Conservation (phyloP, 805 yeast genomes). For the Pichia californica region DNA sequence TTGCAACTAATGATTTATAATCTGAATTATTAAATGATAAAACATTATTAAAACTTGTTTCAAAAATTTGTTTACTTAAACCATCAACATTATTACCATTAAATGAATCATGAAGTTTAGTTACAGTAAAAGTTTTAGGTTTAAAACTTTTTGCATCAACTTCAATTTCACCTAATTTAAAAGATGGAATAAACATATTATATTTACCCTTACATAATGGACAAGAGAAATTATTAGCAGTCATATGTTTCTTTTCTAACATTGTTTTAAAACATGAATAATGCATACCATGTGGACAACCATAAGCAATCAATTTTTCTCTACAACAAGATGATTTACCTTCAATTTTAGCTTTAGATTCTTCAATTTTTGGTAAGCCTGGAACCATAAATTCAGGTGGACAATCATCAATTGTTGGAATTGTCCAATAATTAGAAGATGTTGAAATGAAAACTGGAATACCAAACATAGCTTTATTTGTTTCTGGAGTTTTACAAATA, state of each 20-base stretch:
- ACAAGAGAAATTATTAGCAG: conserved; percentile 31
- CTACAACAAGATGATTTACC: conserved; percentile 13
- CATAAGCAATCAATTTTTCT: conserved; percentile 31
- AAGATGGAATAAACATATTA: conserved; percentile 41
- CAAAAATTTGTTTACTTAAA: conserved; percentile 25
- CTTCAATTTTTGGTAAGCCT: conserved; percentile 6
- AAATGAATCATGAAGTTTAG: background rate
- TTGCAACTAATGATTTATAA: conserved; percentile 18
- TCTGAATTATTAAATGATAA: conserved; percentile 14
- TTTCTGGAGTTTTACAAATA: conserved; percentile 50
- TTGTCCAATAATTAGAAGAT: conserved; percentile 44
- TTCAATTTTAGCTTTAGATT: conserved; percentile 5
- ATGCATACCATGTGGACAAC: conserved; percentile 53
- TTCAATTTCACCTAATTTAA: conserved; percentile 23
- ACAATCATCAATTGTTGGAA: conserved; percentile 32
- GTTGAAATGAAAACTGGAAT: conserved; percentile 45
- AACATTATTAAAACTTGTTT: no score
- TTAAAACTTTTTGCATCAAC: conserved; percentile 16
- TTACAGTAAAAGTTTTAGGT: background rate
- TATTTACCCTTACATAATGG: conserved; percentile 45
- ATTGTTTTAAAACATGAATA: conserved; percentile 34
- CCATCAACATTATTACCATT: conserved; percentile 27
- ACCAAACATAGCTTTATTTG: conserved; percentile 44
- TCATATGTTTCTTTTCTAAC: conserved; percentile 20
- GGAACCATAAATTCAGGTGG: conserved; percentile 24